Conservation (phyloP, 306 rosid species). For the Pachyrhizus erosus region DNA sequence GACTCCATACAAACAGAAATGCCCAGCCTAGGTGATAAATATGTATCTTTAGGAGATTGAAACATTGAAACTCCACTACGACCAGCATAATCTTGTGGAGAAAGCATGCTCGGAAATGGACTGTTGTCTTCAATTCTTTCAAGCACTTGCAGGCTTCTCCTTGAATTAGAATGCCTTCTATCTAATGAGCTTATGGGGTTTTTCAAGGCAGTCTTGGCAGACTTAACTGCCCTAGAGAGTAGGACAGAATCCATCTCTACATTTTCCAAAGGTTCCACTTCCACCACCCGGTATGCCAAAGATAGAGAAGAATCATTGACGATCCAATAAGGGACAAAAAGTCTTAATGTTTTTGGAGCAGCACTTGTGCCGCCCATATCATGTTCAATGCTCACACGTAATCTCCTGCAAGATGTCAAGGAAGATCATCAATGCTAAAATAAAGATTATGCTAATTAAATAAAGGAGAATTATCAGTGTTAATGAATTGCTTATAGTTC, state of each 20-base stretch:
- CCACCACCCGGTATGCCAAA: constrained; percentile 89
- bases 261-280: constrained; percentile 83
- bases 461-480: neutral
- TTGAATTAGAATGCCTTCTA: constrained; percentile 64
- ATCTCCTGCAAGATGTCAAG: constrained; percentile 63
- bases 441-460: neutral
- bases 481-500: constrained; percentile 7
- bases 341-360: constrained; percentile 86
- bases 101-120: constrained; percentile 92
- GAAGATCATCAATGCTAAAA: constrained; percentile 33
- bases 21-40: constrained; percentile 85
- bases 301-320: constrained; percentile 77
- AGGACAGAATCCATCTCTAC: constrained; percentile 65
- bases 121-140: constrained; percentile 87
- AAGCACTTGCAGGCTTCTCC: constrained; percentile 77
- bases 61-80: constrained; percentile 71
- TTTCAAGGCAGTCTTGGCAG: constrained; percentile 78
- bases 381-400: constrained; percentile 90
- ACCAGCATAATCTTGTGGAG: constrained; percentile 82
- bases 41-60: constrained; percentile 78
- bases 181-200: constrained; percentile 79
- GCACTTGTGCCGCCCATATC: constrained; percentile 94
- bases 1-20: constrained; percentile 73
- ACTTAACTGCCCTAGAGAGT: constrained; percentile 74
- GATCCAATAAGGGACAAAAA: constrained; percentile 97